Percentiles rank a stretch among this genome's conserved stretches.
phyloP scores from a whole-genome alignment of 495 filamentous ascomycete species.

The Penicillium macrosclerotiorum region DNA sequence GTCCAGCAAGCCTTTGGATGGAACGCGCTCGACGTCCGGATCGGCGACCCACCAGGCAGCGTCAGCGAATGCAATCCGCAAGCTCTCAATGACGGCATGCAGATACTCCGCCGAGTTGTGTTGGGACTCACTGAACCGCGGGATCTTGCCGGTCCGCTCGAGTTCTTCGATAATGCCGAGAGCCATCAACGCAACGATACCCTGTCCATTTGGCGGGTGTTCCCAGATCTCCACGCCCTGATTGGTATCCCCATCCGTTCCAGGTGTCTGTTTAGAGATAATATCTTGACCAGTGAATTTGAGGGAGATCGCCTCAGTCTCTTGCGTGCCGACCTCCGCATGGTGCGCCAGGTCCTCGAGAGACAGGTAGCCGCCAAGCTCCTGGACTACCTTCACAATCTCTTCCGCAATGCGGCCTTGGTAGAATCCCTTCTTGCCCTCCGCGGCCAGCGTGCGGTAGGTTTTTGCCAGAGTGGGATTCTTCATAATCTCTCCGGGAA shows the following conservation, averaged over 20 bases:
- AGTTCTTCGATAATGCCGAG: constrained; percentile 86
- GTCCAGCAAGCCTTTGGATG: constrained; percentile 59
- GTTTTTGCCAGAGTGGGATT: constrained; percentile 79
- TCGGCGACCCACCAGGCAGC: constrained; percentile 87
- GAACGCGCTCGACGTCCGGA: constrained; percentile 65
- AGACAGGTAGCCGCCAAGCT: constrained; percentile 74
- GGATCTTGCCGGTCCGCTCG: constrained; percentile 68
- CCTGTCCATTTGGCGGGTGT: constrained; percentile 97
- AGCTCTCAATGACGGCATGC: constrained; percentile 82
- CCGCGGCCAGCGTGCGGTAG: constrained; percentile 72
- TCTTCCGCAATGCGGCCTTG: constrained; percentile 75
- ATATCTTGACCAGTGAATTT: constrained; percentile 71
- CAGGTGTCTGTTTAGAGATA: constrained; percentile 41
- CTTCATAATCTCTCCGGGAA: constrained; percentile 83
- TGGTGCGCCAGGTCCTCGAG: constrained; percentile 79
- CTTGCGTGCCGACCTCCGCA: constrained; percentile 69
- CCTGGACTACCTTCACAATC: constrained; percentile 71
- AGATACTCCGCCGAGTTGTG: constrained; percentile 81
- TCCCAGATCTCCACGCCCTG: constrained; percentile 87
- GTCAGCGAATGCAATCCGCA: constrained; percentile 92
- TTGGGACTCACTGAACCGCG: constrained; percentile 61
- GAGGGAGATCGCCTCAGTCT: constrained; percentile 76
- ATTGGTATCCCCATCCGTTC: constrained; percentile 44
- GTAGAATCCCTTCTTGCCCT: constrained; percentile 92
- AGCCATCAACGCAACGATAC: constrained; percentile 91